phyloP scores from a whole-genome alignment of 805 yeast genomes.

The Naumovozyma dairenensis region DNA sequence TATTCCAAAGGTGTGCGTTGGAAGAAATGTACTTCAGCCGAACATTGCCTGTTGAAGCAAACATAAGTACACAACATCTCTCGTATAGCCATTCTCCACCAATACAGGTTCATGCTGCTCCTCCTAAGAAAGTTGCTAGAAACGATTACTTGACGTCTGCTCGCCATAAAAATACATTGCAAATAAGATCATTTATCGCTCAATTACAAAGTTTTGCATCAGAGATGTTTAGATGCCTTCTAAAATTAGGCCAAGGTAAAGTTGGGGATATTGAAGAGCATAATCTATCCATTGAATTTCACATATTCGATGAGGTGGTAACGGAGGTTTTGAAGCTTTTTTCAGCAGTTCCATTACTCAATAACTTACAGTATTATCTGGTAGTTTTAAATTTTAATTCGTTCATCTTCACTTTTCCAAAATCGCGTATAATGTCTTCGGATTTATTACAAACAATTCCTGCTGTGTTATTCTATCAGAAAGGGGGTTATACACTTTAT shows the following conservation, averaged over 20 bases:
- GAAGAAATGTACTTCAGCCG: constrained; percentile 51
- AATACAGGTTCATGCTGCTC: constrained; percentile 34
- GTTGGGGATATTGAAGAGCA: constrained; percentile 20
- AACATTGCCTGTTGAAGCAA: constrained; percentile 39
- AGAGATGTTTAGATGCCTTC: constrained; percentile 34
- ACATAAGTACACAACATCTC: constrained; percentile 30
- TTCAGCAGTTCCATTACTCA: constrained; percentile 6
- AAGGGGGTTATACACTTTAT: constrained; percentile 35
- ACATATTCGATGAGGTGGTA: constrained; percentile 30
- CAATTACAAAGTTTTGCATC: constrained; percentile 39
- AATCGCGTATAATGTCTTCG: constrained; percentile 18
- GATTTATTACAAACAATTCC: constrained; percentile 31
- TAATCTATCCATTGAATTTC: constrained; percentile 35
- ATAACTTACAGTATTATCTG: constrained; percentile 26
- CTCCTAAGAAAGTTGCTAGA: constrained; percentile 31
- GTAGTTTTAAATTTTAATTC: constrained; percentile 31
- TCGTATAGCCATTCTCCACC: constrained; percentile 33
- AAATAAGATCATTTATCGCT: constrained; percentile 42
- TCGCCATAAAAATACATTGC: constrained; percentile 52
- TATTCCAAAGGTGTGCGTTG: constrained; percentile 41
- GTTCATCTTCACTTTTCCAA: constrained; percentile 28
- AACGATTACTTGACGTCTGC: constrained; percentile 41
- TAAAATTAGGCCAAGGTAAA: constrained; percentile 38
- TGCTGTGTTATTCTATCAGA: constrained; percentile 41
- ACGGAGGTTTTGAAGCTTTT: constrained; percentile 24